Percentiles rank a stretch among this genome's conserved stretches.
Conservation (phyloP, 129 eudicot genomes). For the Centella asiatica region DNA sequence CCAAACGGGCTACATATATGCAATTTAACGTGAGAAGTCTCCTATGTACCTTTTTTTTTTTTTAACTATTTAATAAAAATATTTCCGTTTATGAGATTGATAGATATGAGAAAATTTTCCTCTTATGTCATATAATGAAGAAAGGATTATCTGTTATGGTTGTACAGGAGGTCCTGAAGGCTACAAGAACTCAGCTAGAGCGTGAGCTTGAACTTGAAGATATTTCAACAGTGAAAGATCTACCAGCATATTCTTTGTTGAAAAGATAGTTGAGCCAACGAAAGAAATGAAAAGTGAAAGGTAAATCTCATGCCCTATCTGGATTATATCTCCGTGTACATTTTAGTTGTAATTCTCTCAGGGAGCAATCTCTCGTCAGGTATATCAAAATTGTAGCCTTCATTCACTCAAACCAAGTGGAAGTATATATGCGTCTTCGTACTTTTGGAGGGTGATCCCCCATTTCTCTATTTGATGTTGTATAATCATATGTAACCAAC, state of each 20-base stretch:
- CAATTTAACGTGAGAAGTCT: constrained; percentile 66
- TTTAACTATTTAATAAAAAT: not conserved
- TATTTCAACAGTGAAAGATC: constrained; percentile 52
- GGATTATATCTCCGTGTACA: not conserved
- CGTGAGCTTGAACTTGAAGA: constrained; percentile 87
- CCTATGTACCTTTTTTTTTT: no score
- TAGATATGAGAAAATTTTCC: not conserved
- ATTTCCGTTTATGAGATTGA: not conserved
- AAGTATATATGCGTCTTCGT: no score
- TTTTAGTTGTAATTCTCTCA: not conserved
- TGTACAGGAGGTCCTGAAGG: constrained; percentile 82
- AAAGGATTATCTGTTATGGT: not conserved
- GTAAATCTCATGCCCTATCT: not conserved
- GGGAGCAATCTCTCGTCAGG: not conserved
- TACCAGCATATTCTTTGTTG: constrained; percentile 80
- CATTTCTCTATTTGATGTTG: no score
- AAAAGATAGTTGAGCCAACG: no score
- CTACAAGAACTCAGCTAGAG: constrained; percentile 80
- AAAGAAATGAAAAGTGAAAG: no score
- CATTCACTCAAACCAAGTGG: no score
- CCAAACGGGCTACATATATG: constrained; percentile 94
- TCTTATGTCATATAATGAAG: not conserved
- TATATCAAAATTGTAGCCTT: no score
- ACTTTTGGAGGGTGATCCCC: no score
- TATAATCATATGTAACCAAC: no score